phyloP scores from a whole-genome alignment of 768 basidiomycete species.

The Termitomyces sp. region DNA sequence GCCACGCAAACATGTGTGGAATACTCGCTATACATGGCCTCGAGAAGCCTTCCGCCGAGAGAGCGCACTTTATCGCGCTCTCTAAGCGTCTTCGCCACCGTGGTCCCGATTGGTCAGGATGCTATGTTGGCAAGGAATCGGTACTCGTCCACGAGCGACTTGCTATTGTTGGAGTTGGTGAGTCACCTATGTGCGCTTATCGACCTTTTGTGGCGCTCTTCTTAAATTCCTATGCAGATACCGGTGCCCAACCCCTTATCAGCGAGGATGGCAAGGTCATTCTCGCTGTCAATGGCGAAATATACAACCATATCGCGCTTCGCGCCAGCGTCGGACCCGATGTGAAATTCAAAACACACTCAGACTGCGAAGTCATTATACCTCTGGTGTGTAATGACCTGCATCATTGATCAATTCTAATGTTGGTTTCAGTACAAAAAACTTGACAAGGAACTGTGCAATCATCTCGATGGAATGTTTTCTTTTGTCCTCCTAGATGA shows the following conservation, averaged over 20 bases:
- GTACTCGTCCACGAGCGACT: slow-evolving; percentile 94
- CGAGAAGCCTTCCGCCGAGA: slow-evolving; percentile 60
- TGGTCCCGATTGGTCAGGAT: slow-evolving; percentile 98
- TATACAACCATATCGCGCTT: slow-evolving; percentile 92
- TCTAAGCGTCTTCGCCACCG: slow-evolving; percentile 90
- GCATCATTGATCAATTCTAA: not conserved
- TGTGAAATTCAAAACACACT: slow-evolving; percentile 91
- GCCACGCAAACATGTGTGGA: slow-evolving; percentile 67
- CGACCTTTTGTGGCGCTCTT: not conserved
- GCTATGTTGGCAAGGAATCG: slow-evolving; percentile 75
- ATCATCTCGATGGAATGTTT: slow-evolving; percentile 95
- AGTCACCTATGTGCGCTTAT: slow-evolving; percentile 21
- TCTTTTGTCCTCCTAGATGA: slow-evolving; percentile 96
- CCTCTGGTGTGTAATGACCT: slow-evolving; percentile 62
- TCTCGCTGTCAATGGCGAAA: slow-evolving; percentile 96
- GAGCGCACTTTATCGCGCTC: slow-evolving; percentile 73
- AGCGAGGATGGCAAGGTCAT: slow-evolving; percentile 80
- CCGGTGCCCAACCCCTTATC: slow-evolving; percentile 91
- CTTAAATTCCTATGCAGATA: slow-evolving; percentile 46
- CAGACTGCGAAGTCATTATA: slow-evolving; percentile 96
- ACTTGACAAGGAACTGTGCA: slow-evolving; percentile 70
- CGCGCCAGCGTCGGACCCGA: slow-evolving; percentile 57
- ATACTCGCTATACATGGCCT: slow-evolving; percentile 85
- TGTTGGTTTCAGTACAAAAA: slow-evolving; percentile 64
- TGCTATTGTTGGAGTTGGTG: slow-evolving; percentile 97